phyloP scores from a whole-genome alignment of 805 yeast species.

The Myxozyma melibiosi region DNA sequence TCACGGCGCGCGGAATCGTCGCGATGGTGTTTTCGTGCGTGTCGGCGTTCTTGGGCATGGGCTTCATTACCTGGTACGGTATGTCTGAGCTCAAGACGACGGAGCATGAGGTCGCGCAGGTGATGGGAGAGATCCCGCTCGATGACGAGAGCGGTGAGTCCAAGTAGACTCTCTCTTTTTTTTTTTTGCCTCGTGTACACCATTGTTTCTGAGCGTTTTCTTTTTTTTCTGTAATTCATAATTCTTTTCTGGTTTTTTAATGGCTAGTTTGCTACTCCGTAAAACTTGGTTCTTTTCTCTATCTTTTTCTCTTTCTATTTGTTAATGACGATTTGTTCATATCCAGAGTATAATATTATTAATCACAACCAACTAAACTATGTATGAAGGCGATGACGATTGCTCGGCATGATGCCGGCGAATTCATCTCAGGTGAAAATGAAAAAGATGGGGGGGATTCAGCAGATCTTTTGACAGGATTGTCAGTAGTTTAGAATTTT shows the following conservation, averaged over 20 bases:
- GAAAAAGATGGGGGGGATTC: too few relatives aligned
- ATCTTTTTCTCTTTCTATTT: too few relatives aligned
- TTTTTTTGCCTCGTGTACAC: not conserved
- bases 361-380: too few relatives aligned
- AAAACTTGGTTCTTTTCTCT: too few relatives aligned
- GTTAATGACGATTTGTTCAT: too few relatives aligned
- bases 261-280: too few relatives aligned
- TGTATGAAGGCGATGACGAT: too few relatives aligned
- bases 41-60: conserved; percentile 81
- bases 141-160: conserved; percentile 57
- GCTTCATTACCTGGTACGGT: conserved; percentile 79
- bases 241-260: not conserved
- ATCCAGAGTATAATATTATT: too few relatives aligned
- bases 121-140: conserved; percentile 48
- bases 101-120: conserved; percentile 62
- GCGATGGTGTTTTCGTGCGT: conserved; percentile 89
- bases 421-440: too few relatives aligned
- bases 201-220: not conserved
- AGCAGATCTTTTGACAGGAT: too few relatives aligned
- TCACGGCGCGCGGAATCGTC: conserved; percentile 93
- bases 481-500: too few relatives aligned
- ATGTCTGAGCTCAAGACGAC: conserved; percentile 74
- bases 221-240: not conserved
- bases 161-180: conserved; percentile 1
- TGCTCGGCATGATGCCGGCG: too few relatives aligned